Conservation (phyloP, 768 basidiomycete species). For the Tricholoma matsutake region DNA sequence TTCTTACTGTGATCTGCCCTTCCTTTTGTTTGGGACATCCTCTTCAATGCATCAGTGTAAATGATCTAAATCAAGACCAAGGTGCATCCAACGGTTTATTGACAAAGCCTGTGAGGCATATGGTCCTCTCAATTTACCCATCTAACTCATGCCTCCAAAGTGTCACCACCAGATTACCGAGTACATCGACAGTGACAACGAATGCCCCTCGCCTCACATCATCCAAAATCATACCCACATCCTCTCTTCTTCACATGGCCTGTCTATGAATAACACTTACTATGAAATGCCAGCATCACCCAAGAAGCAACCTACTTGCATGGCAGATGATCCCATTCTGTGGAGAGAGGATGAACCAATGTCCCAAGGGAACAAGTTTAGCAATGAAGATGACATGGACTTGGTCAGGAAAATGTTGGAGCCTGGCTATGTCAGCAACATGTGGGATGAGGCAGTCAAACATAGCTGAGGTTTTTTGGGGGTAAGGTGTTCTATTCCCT, state of each 20-base stretch:
- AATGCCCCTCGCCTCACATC: not conserved
- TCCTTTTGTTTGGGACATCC: not conserved
- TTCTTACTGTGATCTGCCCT: not conserved
- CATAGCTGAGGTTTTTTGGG: not conserved
- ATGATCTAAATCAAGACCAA: not conserved
- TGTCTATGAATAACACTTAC: not conserved
- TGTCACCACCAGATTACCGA: not conserved
- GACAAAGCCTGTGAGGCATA: not conserved
- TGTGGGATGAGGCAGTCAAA: not conserved
- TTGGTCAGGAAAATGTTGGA: not conserved
- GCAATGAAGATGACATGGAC: not conserved
- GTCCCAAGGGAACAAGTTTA: not conserved
- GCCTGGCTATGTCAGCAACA: not conserved
- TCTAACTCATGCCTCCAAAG: not conserved
- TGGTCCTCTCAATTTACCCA: not conserved
- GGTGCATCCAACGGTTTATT: not conserved
- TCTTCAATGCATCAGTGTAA: not conserved
- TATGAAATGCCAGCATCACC: constrained; percentile 1
- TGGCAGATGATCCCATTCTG: not conserved
- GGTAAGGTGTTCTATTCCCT: not conserved
- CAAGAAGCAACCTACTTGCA: not conserved
- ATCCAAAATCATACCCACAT: too few species aligned
- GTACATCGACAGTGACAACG: not conserved
- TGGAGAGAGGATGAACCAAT: not conserved
- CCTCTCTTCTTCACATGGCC: not conserved